Base-by-base conservation (phyloP, 805 yeast species). In the Saccharomycopsis guyanensis region DNA sequence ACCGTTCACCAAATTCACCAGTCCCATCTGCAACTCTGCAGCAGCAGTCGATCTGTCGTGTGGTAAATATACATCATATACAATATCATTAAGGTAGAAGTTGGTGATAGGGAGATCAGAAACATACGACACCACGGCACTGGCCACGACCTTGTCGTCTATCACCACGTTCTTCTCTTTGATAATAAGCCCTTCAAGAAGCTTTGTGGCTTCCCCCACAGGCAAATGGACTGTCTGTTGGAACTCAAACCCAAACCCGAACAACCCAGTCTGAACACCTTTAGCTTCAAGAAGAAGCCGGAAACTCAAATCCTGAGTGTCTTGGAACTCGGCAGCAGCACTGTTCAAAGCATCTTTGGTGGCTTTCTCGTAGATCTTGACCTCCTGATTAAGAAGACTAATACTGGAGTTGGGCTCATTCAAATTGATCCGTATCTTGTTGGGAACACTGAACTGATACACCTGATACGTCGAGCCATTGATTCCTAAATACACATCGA, bases 381-480 rank as follows among this genome's bases (percentile, higher is more conserved):
- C 35, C 18, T 25, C 36, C 18, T 40, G 43, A 5, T 27, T 31
- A 18, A 15, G 35, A 29, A 40, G 32, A 8, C 25, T 32, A 13
- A 40, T 25, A n/a, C 5, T 18, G 13, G 43, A 40, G 20, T 25
- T 15, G 13, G 23, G 18, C 22, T 27, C 23, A 15, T 25, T 12
- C 18, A 40, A 40, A 31, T 40, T 32, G 12, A 40, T 40, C 22
- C 31, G 6, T 19, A 40, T 18, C 13, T 31, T 29, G 24, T 40
- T 27, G 20, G 13, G 13, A 20, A 23, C 20, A 5, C 20, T 8
- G 19, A 33, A 33, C 18, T 33, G 37, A 8, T 5, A 8, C 5
- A 33, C 37, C 37, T 18, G 6, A 33, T 33, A 33, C 18, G 20
- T 8, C 6, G 37, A 6, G 18, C 37, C 19, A 12, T 22, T 20